Percentiles rank a stretch among this genome's conserved stretches.
These are phyloP conservation scores for Porcisia hertigi DNA, from an alignment of 208 protist species.

Conservation along the genomic window DNA sequence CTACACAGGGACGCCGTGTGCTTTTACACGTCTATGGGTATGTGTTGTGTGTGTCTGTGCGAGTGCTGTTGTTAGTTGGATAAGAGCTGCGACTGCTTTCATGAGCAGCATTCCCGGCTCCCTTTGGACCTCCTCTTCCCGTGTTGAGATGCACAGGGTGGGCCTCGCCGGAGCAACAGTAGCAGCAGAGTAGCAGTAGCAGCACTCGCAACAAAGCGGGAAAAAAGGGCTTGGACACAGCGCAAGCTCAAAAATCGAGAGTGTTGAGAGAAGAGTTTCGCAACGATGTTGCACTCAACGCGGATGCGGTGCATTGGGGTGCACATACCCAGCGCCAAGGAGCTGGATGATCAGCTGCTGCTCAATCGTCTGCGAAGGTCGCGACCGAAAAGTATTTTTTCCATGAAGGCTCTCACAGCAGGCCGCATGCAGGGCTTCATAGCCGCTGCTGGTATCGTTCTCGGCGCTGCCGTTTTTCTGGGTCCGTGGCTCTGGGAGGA, in stretches of 20 bases:
- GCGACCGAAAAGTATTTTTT: constrained; percentile 28
- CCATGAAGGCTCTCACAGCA: constrained; percentile 54
- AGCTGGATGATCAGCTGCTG: constrained; percentile 55
- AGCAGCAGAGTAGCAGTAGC: too few relatives aligned
- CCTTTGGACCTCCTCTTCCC: too few relatives aligned
- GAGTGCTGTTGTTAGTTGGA: too few relatives aligned
- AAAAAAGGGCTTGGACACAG: too few relatives aligned
- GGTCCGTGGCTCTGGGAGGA: constrained; percentile 82
- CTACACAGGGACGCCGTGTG: too few relatives aligned
- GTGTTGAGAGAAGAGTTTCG: neutral
- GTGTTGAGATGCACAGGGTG: too few relatives aligned
- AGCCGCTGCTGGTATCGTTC: constrained; percentile 63
- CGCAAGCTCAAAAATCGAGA: neutral
- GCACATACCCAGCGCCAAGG: constrained; percentile 26
- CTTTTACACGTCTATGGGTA: too few relatives aligned
- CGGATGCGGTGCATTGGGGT: constrained; percentile 6
- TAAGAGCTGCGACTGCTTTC: too few relatives aligned
- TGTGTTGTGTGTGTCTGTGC: too few relatives aligned
- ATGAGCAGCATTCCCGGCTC: too few relatives aligned
- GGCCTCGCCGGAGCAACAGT: too few relatives aligned
- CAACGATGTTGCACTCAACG: constrained; percentile 20
- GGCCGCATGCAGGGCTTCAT: constrained; percentile 70
- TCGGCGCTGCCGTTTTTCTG: constrained; percentile 67
- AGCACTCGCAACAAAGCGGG: too few relatives aligned
- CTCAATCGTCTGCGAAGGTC: constrained; percentile 47